Conservation (phyloP, 108 stramenopile genomes). For the Epipyxis sp. region DNA sequence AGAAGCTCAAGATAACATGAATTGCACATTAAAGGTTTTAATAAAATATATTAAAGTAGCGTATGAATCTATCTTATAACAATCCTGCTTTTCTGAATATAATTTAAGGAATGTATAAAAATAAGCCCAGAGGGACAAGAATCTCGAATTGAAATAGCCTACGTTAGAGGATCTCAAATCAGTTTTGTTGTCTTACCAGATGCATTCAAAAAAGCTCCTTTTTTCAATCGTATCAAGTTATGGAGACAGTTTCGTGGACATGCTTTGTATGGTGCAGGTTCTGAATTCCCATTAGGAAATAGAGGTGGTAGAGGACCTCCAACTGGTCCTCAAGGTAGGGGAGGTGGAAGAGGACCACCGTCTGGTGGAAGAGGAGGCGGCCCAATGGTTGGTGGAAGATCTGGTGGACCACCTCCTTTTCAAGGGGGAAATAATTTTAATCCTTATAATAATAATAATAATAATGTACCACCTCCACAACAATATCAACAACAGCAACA, state of each 20-base stretch:
- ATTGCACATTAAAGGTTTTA: slow-evolving; percentile 46
- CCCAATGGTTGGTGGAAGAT: background rate
- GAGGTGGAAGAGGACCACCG: background rate
- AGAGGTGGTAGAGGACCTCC: background rate
- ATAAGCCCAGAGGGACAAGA: slow-evolving; percentile 44
- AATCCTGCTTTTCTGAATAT: background rate
- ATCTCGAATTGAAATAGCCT: slow-evolving; percentile 45
- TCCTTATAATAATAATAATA: too few species aligned
- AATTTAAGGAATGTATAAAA: slow-evolving; percentile 43
- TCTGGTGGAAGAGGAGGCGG: background rate
- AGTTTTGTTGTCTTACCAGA: slow-evolving; percentile 54
- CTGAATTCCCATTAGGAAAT: background rate
- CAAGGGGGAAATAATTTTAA: too few species aligned
- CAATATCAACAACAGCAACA: too few species aligned
- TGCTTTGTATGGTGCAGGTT: background rate
- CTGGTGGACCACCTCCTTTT: slow-evolving; percentile 1
- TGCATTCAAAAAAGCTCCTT: slow-evolving; percentile 56
- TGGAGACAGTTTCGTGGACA: slow-evolving; percentile 54
- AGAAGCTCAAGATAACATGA: slow-evolving; percentile 63
- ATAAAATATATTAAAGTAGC: background rate
- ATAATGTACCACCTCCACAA: too few species aligned
- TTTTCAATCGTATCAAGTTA: slow-evolving; percentile 56
- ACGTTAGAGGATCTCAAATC: slow-evolving; percentile 56
- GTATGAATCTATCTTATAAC: background rate
- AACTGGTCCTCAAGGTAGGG: background rate